Base-by-base conservation (phyloP, 2,329 filamentous ascomycete genomes). In the Fusarium cicatricum region DNA sequence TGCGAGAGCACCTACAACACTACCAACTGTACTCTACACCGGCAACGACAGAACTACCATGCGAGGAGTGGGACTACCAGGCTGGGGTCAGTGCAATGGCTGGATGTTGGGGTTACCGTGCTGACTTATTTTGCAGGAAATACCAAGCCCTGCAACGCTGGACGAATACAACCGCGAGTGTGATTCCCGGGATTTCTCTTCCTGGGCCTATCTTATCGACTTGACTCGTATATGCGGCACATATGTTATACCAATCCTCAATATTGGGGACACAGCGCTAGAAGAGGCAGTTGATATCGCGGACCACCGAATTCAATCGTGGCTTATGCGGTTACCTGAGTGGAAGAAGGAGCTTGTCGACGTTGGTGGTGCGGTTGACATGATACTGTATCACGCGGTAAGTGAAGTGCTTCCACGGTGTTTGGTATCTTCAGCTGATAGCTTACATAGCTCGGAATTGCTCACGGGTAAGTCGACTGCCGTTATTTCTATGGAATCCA, bases 351-450 rank as follows among this genome's bases (percentile, higher is more conserved):
- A 65, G 4, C 29, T 56, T 8, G 37, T 66, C 11, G 58, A 61
- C 16, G 12, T 50, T 14, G 36, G 63, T 5, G 66, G 66, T 14
- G 53, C 52, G 21, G 48, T 55, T 12, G 66, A 69, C 26, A 52
- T 66, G 54, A 55, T 69, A 38, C 23, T 69, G 12, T 69, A 65
- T 36, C 65, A 64, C 41, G 60, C 66, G 12, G 66, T 69, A 56
- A 58, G 66, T 53, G 21, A 32, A 38, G 21, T 34, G 3, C 11
- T 19, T 32, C 12, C n/a, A 4, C 31, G 5, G 1, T n/a, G 19
- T 12, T 34, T 41, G 14, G 23, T 10, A 12, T 47, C 21, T 5
- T 28, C 14, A 19, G 41, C 62, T 67, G n/a, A 67, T 37, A 39
- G 8, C 16, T 1, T 23, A 11, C 26, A 21, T 17, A 68, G 66